Evolutionary conservation across 768 basidiomycete genomes (phyloP), one percentile per base, ranked within the genome.

Genomic region (Mrakia blollopis): DNA sequence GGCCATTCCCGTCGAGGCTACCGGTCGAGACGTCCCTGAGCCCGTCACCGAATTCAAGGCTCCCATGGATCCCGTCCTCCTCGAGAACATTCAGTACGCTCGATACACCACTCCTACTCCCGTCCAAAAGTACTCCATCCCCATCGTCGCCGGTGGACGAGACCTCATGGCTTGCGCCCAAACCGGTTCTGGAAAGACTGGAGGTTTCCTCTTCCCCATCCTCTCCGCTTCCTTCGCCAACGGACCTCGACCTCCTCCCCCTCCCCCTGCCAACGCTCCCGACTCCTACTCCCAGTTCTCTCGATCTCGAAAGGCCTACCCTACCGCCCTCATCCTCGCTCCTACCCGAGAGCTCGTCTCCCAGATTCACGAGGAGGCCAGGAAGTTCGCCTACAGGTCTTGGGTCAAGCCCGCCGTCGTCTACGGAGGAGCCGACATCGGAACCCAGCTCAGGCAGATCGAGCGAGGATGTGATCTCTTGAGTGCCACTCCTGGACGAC

Each of bases 171-270:
- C 84, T 67, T 84, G 84, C 82, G 84, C 84, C 76, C 86, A 98
- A 92, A 99, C 97, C 81, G 97, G 97, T 86, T 99, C 97, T 84
- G 97, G 97, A 79, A 99, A 98, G 87, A 98, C 97, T 54, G 97
- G 89, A 80, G 97, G 97, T 82, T 99, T 99, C 89, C 88, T 99
- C 79, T 99, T 99, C 88, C 97, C 97, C 75, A 98, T 99, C 82
- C 89, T 99, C 79, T 97, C 94, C 44, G 91, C 94, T 25, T 91
- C 93, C 57, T 99, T 97, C 86, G 79, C 88, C 62, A 86, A 87
- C 79, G 97, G 97, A 47, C 97, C 97, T 79, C 85, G 87, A 78
- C 81, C 89, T 21, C 89, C 91, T 79, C 91, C 93, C 28, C 87
- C 86, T 30, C 86, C 87, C 57, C 65, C 65, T 39, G 79, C 84